Evolutionary conservation across 169 alveolate genomes (phyloP), one percentile per base, ranked within the genome.

Genomic region (Haemoproteus tartakovskyi): DNA sequence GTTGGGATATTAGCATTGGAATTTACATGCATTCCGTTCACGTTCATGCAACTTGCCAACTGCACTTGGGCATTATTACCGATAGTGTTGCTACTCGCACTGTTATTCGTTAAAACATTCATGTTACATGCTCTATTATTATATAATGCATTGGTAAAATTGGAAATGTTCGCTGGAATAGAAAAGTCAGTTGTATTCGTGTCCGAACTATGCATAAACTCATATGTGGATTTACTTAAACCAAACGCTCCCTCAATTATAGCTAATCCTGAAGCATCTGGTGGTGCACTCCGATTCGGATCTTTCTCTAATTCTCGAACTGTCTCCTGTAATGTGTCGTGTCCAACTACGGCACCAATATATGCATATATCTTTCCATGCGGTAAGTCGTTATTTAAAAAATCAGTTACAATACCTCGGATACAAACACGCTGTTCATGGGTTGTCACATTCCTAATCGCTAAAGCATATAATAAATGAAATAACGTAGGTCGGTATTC

Each of bases 401-500:
- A 93, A 62, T 90, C 92, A 3, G 95, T 90, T 0, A 93, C 93
- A 12, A 89, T 85, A 16, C 94, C 96, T 24, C 97, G 79, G 30
- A 93, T 93, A 79, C 94, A 89, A 61, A 89, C 92, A n/a, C 97
- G 67, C 87, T 93, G 97, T 47, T 91, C 93, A 3, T 93, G 94
- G 1, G 97, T 93, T 0, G 97, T 93, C 29, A 92, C 82, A 40
- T 90, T 88, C 47, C 92, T 94, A 47, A 90, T 91, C 36, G 96
- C 93, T 51, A 93, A 54, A 24, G 87, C 95, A 59, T 87, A 93
- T 26, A 93, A 83, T 80, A 93, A 59, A 43, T 88, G 89, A 48
- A 93, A 90, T n/a, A 93, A 64, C 22, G 96, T 93, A 18, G 96
- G 96, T n/a, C 94, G 21, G 26, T 74, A 74, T 1, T 54, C n/a